phyloP scores from a whole-genome alignment of 306 rosid genomes.

The Medicago arabica region DNA sequence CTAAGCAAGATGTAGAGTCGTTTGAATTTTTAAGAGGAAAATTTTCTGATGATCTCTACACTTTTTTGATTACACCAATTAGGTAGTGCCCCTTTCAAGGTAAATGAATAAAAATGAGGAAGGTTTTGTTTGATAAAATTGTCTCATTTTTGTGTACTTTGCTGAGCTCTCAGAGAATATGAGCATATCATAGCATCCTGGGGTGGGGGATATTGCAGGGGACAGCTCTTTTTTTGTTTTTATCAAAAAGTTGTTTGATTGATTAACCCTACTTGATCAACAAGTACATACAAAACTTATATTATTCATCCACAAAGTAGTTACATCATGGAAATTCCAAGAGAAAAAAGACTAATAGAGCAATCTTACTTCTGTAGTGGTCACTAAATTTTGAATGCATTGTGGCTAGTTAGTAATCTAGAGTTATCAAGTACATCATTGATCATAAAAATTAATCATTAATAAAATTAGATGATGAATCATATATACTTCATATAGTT shows the following conservation, averaged over 20 bases:
- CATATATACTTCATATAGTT: constrained; percentile 40
- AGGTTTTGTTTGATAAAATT: background rate
- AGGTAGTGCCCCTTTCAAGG: too few species aligned
- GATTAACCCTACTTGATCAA: constrained; percentile 48
- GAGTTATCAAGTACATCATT: constrained; percentile 20
- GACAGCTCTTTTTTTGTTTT: constrained; percentile 44
- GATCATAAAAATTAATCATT: background rate
- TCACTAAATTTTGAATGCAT: background rate
- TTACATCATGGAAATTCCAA: too few species aligned
- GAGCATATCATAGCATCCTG: constrained; percentile 21
- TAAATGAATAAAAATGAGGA: too few species aligned
- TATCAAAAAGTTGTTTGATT: constrained; percentile 43
- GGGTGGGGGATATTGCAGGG: constrained; percentile 23
- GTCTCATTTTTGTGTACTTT: constrained; percentile 11
- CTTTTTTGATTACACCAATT: too few species aligned
- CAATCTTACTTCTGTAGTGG: background rate
- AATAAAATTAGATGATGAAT: background rate
- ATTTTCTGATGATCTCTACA: too few species aligned
- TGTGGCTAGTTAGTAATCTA: too few species aligned
- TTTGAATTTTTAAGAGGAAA: too few species aligned
- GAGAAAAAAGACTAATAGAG: too few species aligned
- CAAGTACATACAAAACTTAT: constrained; percentile 42
- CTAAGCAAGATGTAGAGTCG: too few species aligned
- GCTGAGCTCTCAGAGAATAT: constrained; percentile 22
- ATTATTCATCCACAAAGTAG: too few species aligned